Percentiles rank a stretch among this genome's conserved stretches.
Evolutionary conservation across 208 protist genomes (phyloP).

Genomic region (Crithidia mellificae): DNA sequence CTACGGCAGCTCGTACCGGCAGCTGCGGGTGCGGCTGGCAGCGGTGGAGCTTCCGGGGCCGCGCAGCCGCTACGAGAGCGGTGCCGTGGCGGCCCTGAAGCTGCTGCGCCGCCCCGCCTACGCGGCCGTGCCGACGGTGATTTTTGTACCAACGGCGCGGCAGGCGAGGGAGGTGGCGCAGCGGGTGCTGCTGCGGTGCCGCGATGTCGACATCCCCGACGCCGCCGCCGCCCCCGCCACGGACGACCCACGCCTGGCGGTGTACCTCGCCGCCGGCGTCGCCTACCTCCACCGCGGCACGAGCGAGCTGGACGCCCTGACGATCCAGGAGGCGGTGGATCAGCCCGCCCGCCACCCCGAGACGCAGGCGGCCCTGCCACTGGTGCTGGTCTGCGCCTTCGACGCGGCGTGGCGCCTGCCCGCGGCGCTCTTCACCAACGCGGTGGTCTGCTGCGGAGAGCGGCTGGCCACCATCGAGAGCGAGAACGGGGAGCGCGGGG

Average conservation of each 20-base stretch:
- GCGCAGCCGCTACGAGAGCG: slow-evolving; percentile 69
- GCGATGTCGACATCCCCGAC: slow-evolving; percentile 67
- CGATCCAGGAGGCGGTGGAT: slow-evolving; percentile 60
- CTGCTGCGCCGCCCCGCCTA: slow-evolving; percentile 64
- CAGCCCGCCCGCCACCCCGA: slow-evolving; percentile 46
- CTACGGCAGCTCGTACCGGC: slow-evolving; percentile 74
- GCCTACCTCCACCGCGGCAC: slow-evolving; percentile 78
- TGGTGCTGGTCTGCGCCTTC: slow-evolving; percentile 79
- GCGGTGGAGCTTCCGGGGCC: slow-evolving; percentile 55
- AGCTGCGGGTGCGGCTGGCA: slow-evolving; percentile 67
- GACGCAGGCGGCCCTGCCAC: slow-evolving; percentile 52
- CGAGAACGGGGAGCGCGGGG: slow-evolving; percentile 27
- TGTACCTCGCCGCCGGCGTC: slow-evolving; percentile 71
- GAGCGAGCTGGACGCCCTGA: slow-evolving; percentile 59
- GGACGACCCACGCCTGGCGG: slow-evolving; percentile 50
- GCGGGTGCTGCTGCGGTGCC: slow-evolving; percentile 76
- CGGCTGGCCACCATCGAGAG: slow-evolving; percentile 32
- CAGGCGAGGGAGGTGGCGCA: slow-evolving; percentile 68
- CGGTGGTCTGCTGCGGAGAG: slow-evolving; percentile 76
- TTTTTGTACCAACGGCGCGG: slow-evolving; percentile 70
- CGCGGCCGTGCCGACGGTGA: slow-evolving; percentile 47
- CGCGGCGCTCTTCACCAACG: slow-evolving; percentile 66
- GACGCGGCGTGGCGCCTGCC: slow-evolving; percentile 81
- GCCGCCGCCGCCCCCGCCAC: slow-evolving; percentile 19
- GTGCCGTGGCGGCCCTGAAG: slow-evolving; percentile 52